phyloP scores from a whole-genome alignment of 2,329 filamentous ascomycete genomes.

The Neofusicoccum ribis region DNA sequence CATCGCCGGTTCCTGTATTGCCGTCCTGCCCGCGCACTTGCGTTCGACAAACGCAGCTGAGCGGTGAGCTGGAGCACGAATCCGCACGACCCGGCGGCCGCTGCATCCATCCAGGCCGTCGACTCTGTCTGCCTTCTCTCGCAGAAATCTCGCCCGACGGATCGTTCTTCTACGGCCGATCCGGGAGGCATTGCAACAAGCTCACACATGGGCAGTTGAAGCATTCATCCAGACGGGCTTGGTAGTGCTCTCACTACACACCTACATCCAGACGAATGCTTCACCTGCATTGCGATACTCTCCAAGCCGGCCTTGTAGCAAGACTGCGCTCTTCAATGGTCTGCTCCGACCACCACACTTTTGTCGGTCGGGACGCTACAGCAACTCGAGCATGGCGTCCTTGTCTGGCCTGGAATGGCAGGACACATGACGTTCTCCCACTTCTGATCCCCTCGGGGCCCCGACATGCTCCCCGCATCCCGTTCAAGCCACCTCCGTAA shows the following conservation, averaged over 20 bases:
- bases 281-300: background rate
- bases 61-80: background rate
- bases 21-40: no score
- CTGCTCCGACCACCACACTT: background rate
- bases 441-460: background rate
- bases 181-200: background rate
- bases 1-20: background rate
- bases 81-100: background rate
- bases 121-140: no score
- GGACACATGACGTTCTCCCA: background rate
- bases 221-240: background rate
- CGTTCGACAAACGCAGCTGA: no score
- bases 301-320: background rate
- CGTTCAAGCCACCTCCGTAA: background rate
- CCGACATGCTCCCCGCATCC: background rate
- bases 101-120: background rate
- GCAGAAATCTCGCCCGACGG: accelerated
- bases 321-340: no score
- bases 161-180: no score
- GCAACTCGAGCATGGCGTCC: background rate
- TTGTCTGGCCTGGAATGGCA: background rate
- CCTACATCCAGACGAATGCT: background rate
- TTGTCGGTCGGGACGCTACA: no score
- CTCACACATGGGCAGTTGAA: background rate
- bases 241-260: background rate